Conservation (phyloP, 2,329 filamentous ascomycete genomes). For the Akanthomyces uredinophilus region DNA sequence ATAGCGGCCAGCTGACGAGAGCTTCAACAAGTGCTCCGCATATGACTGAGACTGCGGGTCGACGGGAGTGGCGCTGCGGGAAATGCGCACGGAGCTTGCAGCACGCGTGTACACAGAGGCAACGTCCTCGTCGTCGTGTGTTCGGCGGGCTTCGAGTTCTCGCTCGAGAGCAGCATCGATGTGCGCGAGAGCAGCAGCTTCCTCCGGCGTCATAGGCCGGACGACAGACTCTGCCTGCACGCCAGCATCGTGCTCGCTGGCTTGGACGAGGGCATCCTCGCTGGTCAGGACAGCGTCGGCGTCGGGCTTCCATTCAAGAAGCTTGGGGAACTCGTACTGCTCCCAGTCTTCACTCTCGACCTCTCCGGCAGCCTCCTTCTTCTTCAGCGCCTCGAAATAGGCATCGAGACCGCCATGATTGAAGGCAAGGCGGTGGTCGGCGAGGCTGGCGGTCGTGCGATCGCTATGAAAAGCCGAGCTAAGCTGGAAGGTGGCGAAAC, state of each 20-base stretch:
- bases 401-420: slow-evolving; percentile 70
- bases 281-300: slow-evolving; percentile 53
- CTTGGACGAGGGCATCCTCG: slow-evolving; percentile 44
- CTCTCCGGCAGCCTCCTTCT: slow-evolving; percentile 59
- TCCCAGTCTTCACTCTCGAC: slow-evolving; percentile 74
- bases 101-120: slow-evolving; percentile 37
- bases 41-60: slow-evolving; percentile 65
- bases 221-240: slow-evolving; percentile 32
- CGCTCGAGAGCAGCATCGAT: slow-evolving; percentile 80
- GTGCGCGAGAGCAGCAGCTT: slow-evolving; percentile 63
- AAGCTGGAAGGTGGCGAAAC: slow-evolving; percentile 55
- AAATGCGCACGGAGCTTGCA: slow-evolving; percentile 38
- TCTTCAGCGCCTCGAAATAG: slow-evolving; percentile 87
- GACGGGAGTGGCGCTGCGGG: slow-evolving; percentile 56
- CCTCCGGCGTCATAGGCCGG: slow-evolving; percentile 39
- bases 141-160: slow-evolving; percentile 59
- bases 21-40: slow-evolving; percentile 70
- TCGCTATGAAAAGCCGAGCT: slow-evolving; percentile 71
- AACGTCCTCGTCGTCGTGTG: slow-evolving; percentile 41
- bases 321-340: slow-evolving; percentile 82
- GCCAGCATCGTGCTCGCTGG: slow-evolving; percentile 27
- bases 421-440: slow-evolving; percentile 51
- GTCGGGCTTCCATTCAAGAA: slow-evolving; percentile 80
- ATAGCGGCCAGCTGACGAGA: slow-evolving; percentile 69
- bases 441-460: slow-evolving; percentile 44